Evolutionary conservation across 1,139 yeast genomes (phyloP).

Genomic region (Geotrichum histeridarum): DNA sequence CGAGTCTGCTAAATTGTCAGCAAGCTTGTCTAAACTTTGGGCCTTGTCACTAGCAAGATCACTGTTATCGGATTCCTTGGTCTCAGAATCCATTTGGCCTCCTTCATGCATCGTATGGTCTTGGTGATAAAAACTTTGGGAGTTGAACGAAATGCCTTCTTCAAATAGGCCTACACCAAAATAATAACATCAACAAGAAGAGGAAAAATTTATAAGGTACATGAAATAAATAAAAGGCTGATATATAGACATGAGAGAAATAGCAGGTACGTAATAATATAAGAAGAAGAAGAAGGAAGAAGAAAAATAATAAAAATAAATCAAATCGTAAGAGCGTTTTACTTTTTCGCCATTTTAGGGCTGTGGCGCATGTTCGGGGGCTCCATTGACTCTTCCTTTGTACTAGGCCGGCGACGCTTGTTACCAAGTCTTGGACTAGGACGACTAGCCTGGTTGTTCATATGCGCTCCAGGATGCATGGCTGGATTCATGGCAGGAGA

Average conservation of each 20-base stretch:
- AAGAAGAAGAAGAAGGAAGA: no score
- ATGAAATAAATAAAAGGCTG: neutral
- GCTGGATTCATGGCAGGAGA: neutral
- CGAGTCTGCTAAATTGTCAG: no score
- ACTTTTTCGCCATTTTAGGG: conserved; percentile 18
- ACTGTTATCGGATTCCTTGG: no score
- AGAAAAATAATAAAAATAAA: neutral
- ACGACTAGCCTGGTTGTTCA: conserved; percentile 10
- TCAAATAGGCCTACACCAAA: neutral
- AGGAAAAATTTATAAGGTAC: neutral
- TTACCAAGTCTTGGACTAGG: conserved; percentile 20
- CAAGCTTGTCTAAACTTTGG: no score
- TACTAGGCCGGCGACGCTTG: conserved; percentile 21
- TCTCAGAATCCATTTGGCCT: no score
- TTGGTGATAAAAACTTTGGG: no score
- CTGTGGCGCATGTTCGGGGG: conserved; percentile 14
- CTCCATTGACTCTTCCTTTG: conserved; percentile 18
- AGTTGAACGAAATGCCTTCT: no score
- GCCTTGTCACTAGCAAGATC: no score
- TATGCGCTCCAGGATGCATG: neutral
- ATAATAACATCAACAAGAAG: neutral
- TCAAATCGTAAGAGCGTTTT: neutral
- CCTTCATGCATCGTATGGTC: no score
- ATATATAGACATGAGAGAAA: neutral
- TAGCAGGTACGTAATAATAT: neutral